Evolutionary conservation across 768 basidiomycete species (phyloP).

Genomic region (Tylopilus cervinicoccineus): DNA sequence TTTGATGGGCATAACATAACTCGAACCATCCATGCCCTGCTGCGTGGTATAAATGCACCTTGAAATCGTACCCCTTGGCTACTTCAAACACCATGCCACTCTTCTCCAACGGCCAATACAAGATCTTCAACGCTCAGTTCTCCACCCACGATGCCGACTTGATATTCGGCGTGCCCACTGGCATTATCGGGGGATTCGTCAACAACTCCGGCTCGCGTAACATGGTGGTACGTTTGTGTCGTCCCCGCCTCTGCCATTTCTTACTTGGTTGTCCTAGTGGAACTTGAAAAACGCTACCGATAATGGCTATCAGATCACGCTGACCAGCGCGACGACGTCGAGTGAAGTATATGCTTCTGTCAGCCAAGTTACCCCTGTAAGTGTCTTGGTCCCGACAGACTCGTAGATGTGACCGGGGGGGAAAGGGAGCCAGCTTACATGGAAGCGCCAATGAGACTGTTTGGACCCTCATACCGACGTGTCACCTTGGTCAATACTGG

Average conservation of each 20-base stretch:
- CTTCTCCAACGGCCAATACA: conserved; percentile 1
- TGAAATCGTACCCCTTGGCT: neutral
- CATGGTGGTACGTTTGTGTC: conserved; percentile 1
- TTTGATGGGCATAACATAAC: too few relatives aligned
- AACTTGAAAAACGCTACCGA: neutral
- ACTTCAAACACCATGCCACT: neutral
- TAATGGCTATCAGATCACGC: neutral
- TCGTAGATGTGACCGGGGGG: neutral
- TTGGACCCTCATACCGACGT: neutral
- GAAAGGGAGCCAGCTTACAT: neutral
- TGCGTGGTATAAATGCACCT: neutral
- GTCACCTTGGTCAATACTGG: neutral
- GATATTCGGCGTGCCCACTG: neutral
- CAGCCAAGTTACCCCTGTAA: neutral
- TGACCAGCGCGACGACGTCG: neutral
- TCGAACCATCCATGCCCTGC: neutral
- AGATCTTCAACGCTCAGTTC: neutral
- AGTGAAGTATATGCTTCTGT: neutral
- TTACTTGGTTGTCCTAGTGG: neutral
- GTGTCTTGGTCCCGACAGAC: neutral
- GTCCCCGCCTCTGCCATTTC: neutral
- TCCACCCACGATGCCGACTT: neutral
- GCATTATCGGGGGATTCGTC: neutral
- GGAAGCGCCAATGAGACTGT: neutral
- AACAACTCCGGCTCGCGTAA: neutral